Base-by-base conservation (phyloP, 805 yeast genomes). In the Metschnikowia borealis region DNA sequence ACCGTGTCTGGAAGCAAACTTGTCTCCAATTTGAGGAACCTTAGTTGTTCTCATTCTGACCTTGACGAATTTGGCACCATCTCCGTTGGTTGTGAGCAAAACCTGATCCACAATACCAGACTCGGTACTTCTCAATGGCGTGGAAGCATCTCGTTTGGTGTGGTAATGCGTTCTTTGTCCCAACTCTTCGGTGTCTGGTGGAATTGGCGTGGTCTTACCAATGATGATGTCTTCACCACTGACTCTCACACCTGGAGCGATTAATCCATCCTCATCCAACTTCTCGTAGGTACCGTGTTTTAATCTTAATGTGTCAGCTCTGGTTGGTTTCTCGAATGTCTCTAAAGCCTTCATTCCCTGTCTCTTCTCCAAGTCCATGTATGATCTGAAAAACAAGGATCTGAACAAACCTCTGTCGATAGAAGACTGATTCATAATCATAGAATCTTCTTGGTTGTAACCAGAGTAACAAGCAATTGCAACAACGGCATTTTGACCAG, bases 1-100 rank as follows among this genome's bases (percentile, higher is more conserved):
- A 69, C 99, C 99, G 79, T 94, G 99, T 75, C 99, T 88, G 38
- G 98, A 92, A 6, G 99, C 98, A 73, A 94, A 94, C 73, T 94
- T 94, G 73, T 94, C 99, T 71, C 99, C 99, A 71, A 94, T 92
- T 73, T 94, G 99, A 11, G 99, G 99, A 43, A 92, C 80, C 73
- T 95, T 94, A 3, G 99, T 94, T 1, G 99, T 94, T 80, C 99
- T 88, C 89, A 95, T 94, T 74, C 99, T 84, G 44, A 94, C 98
- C 74, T 94, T 94, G 47, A 94, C 98, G 61, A 94, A 95, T 65
- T 91, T 89, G 70, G 96, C 81, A 55, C 99, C 99, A 70, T 94
- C 99, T 64, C 96, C 97, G 71, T 94, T 94, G 3, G 99, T 94
- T 4, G 99, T 94, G 59, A 94, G 79, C 62, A 94, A 75, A 33